phyloP scores from a whole-genome alignment of 2,329 filamentous ascomycete genomes.

The Colletotrichum tofieldiae region DNA sequence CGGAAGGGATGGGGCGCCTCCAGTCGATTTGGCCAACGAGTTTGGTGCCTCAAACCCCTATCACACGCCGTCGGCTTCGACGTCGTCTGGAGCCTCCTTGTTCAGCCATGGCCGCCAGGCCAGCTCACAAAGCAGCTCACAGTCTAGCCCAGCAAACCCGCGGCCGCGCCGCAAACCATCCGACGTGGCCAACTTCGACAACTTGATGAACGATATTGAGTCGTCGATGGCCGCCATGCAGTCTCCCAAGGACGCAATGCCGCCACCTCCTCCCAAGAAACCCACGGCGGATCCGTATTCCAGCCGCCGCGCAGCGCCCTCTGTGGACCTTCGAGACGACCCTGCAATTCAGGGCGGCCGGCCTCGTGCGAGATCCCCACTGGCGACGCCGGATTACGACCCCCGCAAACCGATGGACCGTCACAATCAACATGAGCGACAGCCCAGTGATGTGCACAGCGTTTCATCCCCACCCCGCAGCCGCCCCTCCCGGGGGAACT shows the following conservation, averaged over 20 bases:
- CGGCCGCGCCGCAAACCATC: conserved; percentile 56
- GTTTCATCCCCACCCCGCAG: conserved; percentile 47
- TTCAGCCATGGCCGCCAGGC: conserved; percentile 71
- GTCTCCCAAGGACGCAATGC: conserved; percentile 48
- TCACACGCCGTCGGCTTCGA: conserved; percentile 75
- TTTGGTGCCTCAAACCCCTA: conserved; percentile 76
- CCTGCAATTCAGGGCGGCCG: conserved; percentile 48
- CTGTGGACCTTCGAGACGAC: conserved; percentile 53
- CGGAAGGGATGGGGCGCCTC: conserved; percentile 57
- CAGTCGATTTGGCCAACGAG: conserved; percentile 72
- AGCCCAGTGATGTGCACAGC: conserved; percentile 33
- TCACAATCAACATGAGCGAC: conserved; percentile 34
- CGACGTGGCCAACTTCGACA: conserved; percentile 64
- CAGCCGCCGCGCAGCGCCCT: conserved; percentile 28
- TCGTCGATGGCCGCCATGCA: conserved; percentile 63
- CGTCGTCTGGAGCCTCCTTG: conserved; percentile 75
- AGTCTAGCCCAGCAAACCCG: conserved; percentile 69
- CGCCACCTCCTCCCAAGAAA: conserved; percentile 45
- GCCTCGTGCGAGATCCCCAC: conserved; percentile 45
- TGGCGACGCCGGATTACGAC: conserved; percentile 45
- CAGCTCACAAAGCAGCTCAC: conserved; percentile 73
- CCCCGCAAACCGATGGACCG: conserved; percentile 40
- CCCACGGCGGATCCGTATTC: conserved; percentile 42
- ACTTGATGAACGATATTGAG: conserved; percentile 71
- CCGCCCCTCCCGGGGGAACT: conserved; percentile 77